These are phyloP conservation scores for Chrysosporium queenslandicum DNA, from an alignment of 2,329 filamentous ascomycete genomes.

Conservation along the genomic window DNA sequence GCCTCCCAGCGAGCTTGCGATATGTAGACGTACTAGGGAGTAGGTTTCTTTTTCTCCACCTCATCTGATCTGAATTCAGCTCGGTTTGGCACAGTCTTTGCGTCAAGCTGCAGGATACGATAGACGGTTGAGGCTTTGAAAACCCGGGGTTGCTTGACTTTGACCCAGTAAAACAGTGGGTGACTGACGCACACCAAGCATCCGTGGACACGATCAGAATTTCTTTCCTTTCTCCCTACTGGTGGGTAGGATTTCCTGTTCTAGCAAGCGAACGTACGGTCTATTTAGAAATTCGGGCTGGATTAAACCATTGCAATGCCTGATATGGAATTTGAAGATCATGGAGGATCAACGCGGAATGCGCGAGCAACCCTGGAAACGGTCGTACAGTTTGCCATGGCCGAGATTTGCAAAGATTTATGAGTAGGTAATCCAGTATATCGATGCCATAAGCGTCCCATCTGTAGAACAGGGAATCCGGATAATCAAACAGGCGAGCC, in stretches of 20 bases:
- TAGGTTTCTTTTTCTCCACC: no score
- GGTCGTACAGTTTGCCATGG: background rate
- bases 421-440: no score
- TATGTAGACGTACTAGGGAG: background rate
- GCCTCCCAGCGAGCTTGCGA: no score
- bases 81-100: background rate
- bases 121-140: background rate
- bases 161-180: no score
- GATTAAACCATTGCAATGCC: background rate
- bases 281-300: background rate
- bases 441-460: no score
- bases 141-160: background rate
- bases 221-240: background rate
- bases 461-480: no score
- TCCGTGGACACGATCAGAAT: background rate
- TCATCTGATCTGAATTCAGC: background rate
- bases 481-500: no score
- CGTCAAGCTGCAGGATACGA: background rate
- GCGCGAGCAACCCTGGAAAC: background rate
- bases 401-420: no score
- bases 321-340: background rate
- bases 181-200: background rate
- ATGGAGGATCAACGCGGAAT: background rate
- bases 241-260: background rate
- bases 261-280: background rate